phyloP scores from a whole-genome alignment of 441 rosid species.

The Populus trichocarpa region DNA sequence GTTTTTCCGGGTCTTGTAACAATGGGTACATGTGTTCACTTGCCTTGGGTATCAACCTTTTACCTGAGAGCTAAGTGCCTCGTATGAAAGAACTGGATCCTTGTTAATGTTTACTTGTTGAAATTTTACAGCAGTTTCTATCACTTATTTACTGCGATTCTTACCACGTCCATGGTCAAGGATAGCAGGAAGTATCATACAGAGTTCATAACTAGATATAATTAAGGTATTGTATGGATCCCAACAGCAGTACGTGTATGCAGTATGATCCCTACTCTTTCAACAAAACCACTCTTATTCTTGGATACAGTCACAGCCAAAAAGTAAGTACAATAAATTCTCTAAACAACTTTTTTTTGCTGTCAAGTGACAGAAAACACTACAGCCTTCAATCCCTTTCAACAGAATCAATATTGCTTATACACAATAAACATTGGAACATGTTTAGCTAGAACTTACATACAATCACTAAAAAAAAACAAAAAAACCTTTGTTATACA shows the following conservation, averaged over 20 bases:
- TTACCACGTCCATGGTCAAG: neutral
- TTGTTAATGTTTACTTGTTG: neutral
- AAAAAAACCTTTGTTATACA: constrained; percentile 28
- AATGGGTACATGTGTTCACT: too few species aligned
- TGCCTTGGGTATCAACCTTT: too few species aligned
- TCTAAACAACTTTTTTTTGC: neutral
- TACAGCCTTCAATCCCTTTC: constrained; percentile 22
- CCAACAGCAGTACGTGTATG: neutral
- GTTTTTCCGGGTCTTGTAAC: too few species aligned
- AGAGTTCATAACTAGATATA: too few species aligned
- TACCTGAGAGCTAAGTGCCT: neutral
- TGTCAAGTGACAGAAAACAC: constrained; percentile 6
- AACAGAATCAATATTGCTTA: constrained; percentile 20
- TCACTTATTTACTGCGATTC: neutral
- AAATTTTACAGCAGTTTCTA: neutral
- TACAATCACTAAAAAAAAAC: constrained; percentile 16
- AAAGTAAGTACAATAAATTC: neutral
- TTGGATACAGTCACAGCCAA: neutral
- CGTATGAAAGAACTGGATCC: neutral
- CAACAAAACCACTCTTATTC: neutral
- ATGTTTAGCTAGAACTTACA: constrained; percentile 21
- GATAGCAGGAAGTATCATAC: neutral
- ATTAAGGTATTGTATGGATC: neutral
- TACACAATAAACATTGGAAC: constrained; percentile 30
- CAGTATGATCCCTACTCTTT: neutral